These are phyloP conservation scores for Candida dendrica DNA, from an alignment of 805 yeast genomes.

Conservation along the genomic window DNA sequence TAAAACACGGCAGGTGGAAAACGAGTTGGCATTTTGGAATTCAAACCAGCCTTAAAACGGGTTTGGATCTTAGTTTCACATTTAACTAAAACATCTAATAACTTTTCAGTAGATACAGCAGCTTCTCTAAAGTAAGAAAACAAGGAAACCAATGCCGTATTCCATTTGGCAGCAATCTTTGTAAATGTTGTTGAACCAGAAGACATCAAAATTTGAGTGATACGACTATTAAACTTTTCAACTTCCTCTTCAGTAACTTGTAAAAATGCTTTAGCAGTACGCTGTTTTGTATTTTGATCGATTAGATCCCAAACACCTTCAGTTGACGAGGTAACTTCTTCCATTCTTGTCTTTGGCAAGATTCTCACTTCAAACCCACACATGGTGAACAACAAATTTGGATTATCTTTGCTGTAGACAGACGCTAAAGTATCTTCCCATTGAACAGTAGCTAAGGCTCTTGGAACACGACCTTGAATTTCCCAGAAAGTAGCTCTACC, in stretches of 20 bases:
- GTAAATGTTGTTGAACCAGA: constrained; percentile 95
- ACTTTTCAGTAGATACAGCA: constrained; percentile 68
- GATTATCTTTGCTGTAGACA: constrained; percentile 85
- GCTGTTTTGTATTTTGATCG: constrained; percentile 63
- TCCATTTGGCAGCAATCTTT: constrained; percentile 93
- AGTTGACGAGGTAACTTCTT: constrained; percentile 43
- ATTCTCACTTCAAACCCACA: constrained; percentile 93
- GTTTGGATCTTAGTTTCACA: constrained; percentile 92
- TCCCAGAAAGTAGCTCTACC: constrained; percentile 95
- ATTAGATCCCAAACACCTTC: constrained; percentile 93
- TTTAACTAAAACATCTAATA: constrained; percentile 78
- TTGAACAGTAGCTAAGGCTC: constrained; percentile 58
- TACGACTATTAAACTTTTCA: constrained; percentile 71
- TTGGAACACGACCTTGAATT: constrained; percentile 69
- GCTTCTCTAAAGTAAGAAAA: constrained; percentile 94
- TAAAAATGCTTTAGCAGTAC: constrained; percentile 82
- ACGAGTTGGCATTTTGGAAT: constrained; percentile 96
- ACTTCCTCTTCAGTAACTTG: constrained; percentile 80
- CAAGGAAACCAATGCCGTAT: constrained; percentile 78
- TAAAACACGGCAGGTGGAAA: constrained; percentile 98
- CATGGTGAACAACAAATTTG: constrained; percentile 82
- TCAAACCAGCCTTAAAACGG: constrained; percentile 87
- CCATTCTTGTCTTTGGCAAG: constrained; percentile 61
- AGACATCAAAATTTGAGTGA: constrained; percentile 87
- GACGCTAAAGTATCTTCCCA: constrained; percentile 84